Base-by-base conservation (phyloP, 2,329 filamentous ascomycete genomes). In the Aureobasidium melanogenum region DNA sequence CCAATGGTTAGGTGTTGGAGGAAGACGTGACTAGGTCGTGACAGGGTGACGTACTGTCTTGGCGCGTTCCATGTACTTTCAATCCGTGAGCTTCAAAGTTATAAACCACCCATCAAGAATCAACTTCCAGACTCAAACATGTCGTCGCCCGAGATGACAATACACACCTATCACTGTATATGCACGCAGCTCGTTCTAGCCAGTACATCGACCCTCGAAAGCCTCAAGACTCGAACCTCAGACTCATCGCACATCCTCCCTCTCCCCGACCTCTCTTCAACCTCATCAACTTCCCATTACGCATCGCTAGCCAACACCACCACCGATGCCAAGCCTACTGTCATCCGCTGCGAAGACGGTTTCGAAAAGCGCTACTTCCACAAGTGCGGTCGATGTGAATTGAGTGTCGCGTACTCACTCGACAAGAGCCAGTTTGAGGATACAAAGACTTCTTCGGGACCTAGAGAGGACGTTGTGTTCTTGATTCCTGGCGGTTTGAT, bases 141-240 rank as follows among this genome's bases (percentile, higher is more conserved):
- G 56, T 59, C 56, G 32, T 46, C 32, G 38, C 22, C 39, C n/a
- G 54, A 47, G n/a, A 30, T 32, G 30, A 50, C 34, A n/a, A 52
- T 82, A 64, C 74, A 80, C 71, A 83, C 80, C 63, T 83, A 84
- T 73, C 81, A 84, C 74, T 88, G 86, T 77, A 79, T 86, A 70
- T 89, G 86, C 79, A 83, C 78, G 48, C 80, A 85, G 66, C 80
- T 88, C 64, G 75, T 88, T 60, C 78, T 88, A 64, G 80, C 84
- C 24, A 85, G 78, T 47, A 83, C 82, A 0, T 79, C 82, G 39
- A 70, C 77, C 2, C 74, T 88, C 50, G 64, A 74, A 30, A 65
- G 72, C 2, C 56, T 59, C 30, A 59, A 59, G 2, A n/a, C 44
- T 2, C 56, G 56, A 14, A 32, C 30, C 17, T 28, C 44, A 9